Conservation (phyloP, 805 yeast genomes). For the Metschnikowia aberdeeniae region DNA sequence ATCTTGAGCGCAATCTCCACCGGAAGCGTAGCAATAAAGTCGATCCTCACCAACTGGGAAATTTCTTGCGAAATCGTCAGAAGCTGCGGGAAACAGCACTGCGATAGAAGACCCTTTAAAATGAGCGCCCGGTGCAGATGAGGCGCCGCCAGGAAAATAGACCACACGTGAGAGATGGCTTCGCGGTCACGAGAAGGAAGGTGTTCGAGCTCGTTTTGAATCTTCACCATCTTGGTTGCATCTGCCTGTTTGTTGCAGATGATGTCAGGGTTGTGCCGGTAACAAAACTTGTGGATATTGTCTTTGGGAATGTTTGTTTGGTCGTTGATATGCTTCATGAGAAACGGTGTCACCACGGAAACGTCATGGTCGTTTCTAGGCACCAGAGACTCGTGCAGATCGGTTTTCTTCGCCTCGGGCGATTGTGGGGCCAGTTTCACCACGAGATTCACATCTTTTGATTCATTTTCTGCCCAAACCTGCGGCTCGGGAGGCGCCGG, state of each 20-base stretch:
- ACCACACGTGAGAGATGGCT: slow-evolving; percentile 80
- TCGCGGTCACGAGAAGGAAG: slow-evolving; percentile 70
- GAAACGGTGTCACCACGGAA: slow-evolving; percentile 38
- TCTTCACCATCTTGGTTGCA: slow-evolving; percentile 55
- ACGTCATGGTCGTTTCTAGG: slow-evolving; percentile 8
- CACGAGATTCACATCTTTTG: slow-evolving; percentile 2
- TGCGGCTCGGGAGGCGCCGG: not conserved
- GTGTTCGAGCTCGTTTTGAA: slow-evolving; percentile 54
- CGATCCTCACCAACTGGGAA: slow-evolving; percentile 75
- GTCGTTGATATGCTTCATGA: slow-evolving; percentile 39
- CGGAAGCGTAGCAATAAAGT: slow-evolving; percentile 82
- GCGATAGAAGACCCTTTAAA: slow-evolving; percentile 76
- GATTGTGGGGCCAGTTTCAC: not conserved
- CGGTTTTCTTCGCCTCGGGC: not conserved
- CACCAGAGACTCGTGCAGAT: not conserved
- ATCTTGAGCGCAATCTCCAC: slow-evolving; percentile 81
- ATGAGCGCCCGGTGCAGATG: slow-evolving; percentile 65
- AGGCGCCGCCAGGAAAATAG: slow-evolving; percentile 73
- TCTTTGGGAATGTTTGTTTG: slow-evolving; percentile 43
- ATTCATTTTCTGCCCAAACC: slow-evolving; percentile 2
- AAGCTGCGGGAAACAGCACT: slow-evolving; percentile 93
- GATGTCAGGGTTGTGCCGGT: slow-evolving; percentile 88
- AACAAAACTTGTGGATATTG: slow-evolving; percentile 70
- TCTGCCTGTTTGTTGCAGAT: slow-evolving; percentile 69
- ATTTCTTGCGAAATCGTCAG: slow-evolving; percentile 83